phyloP scores from a whole-genome alignment of 2,329 filamentous ascomycete species.

The Waltergamsia citrina region DNA sequence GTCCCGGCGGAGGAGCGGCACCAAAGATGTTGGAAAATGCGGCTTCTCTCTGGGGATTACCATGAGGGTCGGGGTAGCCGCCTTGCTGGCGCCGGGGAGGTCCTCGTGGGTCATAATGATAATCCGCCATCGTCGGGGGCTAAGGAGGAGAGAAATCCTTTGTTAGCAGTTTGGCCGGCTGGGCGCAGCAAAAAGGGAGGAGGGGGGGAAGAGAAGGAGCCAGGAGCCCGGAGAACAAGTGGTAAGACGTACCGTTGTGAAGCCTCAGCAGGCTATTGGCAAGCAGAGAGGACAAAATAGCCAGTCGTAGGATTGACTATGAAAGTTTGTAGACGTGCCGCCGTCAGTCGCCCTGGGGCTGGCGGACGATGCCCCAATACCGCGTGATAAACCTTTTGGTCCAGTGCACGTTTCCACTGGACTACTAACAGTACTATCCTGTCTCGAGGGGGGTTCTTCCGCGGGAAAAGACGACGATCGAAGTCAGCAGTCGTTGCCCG shows the following conservation, averaged over 20 bases:
- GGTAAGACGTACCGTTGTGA: background rate
- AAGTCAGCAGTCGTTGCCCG: too few species aligned
- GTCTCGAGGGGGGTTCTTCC: too few species aligned
- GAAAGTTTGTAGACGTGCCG: constrained; percentile 21
- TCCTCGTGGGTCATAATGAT: constrained; percentile 43
- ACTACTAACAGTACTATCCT: background rate
- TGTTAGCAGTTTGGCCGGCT: too few species aligned
- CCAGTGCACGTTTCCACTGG: background rate
- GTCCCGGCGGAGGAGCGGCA: constrained; percentile 71
- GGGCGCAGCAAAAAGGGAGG: background rate
- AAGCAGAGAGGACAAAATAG: background rate
- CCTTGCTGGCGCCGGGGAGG: constrained; percentile 33
- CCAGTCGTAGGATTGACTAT: constrained; percentile 7
- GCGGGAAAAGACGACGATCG: too few species aligned
- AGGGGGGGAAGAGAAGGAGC: background rate
- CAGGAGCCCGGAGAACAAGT: background rate
- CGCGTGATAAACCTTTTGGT: background rate
- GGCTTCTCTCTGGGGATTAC: constrained; percentile 72
- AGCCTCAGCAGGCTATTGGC: background rate
- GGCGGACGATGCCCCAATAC: background rate
- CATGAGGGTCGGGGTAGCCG: constrained; percentile 38
- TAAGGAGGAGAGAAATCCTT: background rate
- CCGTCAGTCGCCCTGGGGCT: constrained; percentile 14
- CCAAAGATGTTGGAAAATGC: constrained; percentile 97
- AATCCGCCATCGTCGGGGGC: constrained; percentile 42